Base-by-base conservation (phyloP, 768 basidiomycete genomes). In the Vararia minispora region DNA sequence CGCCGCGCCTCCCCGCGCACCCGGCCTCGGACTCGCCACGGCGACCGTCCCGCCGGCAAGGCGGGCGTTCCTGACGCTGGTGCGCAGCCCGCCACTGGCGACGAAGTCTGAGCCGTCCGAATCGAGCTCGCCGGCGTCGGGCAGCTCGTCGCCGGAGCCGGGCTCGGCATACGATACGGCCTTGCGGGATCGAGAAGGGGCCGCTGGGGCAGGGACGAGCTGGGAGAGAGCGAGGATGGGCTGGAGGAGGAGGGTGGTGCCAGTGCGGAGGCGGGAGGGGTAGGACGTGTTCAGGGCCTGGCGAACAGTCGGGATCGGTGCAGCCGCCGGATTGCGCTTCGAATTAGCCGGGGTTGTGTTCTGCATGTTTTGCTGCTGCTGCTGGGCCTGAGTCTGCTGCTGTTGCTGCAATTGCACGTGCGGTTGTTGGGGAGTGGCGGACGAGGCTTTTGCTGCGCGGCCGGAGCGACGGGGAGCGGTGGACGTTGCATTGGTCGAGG, bases 201-300 rank as follows among this genome's bases (percentile, higher is more conserved):
- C 58, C 1, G 67, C 55, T n/a, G 48, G 44, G 6, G 66, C 47
- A 1, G 73, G 52, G 6, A 50, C 41, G 1, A 48, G 29, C 2
- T 57, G 40, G 12, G 60, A 26, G 1, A 55, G 60, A 25, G 65
- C 58, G 9, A 75, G 50, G 49, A 88, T 74, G 14, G 95, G 95
- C 52, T 99, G 95, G 59, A 98, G 71, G 48, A 99, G 75, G 5
- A 90, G 74, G 0, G 88, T 83, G 3, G 82, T 71, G 12, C 95
- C 95, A 0, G 94, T 92, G 18, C 85, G 78, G 36, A 98, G 63
- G n/a, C 94, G 74, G 5, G 91, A 84, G 0, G 90, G 66, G 56
- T 95, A 98, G 2, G 87, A 83, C 0, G 88, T 81, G 40, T 75
- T 69, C 11, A 77, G 61, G 0, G 83, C 91, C 54, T 97, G 94